Base-by-base conservation (phyloP, 805 yeast species). In the Candida xiaguanensis region DNA sequence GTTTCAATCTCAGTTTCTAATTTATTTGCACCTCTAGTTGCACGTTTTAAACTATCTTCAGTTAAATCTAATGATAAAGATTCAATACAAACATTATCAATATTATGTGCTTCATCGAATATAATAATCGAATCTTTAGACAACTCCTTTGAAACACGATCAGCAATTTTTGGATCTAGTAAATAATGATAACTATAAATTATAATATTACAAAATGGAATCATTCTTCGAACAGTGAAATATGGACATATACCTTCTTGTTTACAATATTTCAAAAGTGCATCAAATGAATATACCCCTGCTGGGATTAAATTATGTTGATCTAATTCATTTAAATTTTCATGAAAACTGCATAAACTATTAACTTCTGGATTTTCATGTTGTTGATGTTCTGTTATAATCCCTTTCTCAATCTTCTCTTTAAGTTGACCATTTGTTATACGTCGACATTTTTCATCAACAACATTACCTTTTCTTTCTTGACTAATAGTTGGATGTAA, bases 41-140 rank as follows among this genome's bases (percentile, higher is more conserved):
- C 99, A 48, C 80, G 72, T 52, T 89, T 82, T 44, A 93, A 63
- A 7, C 88, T 78, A 49, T 91, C 97, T 50, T 89, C 95, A 0
- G 97, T 93, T 47, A 93, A 66, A 56, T 93, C 98, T 35, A 93
- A 73, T 5, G 96, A 87, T 30, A 93, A 63, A 0, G 98, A 86
- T 61, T 93, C 99, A 42, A 93, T 93, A 67, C 99, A 93, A 41
- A 93, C 99, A 70, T 93, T 93, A 72, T 93, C 99, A 41, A 93
- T 93, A 64, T 93, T 93, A 61, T 93, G 99, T 34, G 99, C 99
- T 67, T 93, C 99, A 65, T 93, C 99, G 57, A 93, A 93, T 28
- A 93, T 95, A 45, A 93, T 85, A 43, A 93, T 93, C 39, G 95
- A 77, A 55, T 93, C 98, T 49, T 89, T 87, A 14, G 95, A 85